Evolutionary conservation across 176 grass and related monocot species (phyloP).

Genomic region (Saccharum officinarum): DNA sequence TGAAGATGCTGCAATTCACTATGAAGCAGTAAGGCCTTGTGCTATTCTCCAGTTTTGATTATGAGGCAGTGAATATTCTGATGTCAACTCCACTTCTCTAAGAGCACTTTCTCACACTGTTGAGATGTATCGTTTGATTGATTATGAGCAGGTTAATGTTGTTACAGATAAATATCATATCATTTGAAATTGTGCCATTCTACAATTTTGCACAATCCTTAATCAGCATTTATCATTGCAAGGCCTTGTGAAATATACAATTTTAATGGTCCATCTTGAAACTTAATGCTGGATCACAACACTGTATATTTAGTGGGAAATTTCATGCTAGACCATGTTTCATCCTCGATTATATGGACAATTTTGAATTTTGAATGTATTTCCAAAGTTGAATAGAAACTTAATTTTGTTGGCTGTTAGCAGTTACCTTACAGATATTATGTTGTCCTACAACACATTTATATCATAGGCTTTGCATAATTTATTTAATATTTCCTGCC

Average conservation of each 20-base stretch:
- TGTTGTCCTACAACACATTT: not conserved
- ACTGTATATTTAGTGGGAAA: not conserved
- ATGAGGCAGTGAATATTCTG: slow-evolving; percentile 20
- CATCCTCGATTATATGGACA: not conserved
- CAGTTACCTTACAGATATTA: slow-evolving; percentile 15
- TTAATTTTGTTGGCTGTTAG: slow-evolving; percentile 7
- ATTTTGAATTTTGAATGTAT: slow-evolving; percentile 7
- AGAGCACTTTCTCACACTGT: not conserved
- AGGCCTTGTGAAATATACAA: not conserved
- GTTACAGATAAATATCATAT: slow-evolving; percentile 5
- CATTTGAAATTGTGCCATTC: not conserved
- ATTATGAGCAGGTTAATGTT: not conserved
- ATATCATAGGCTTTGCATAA: not conserved
- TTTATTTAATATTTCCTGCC: not conserved
- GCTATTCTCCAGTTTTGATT: not conserved
- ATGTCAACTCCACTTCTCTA: slow-evolving; percentile 29
- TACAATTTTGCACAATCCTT: slow-evolving; percentile 19
- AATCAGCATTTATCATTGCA: slow-evolving; percentile 8
- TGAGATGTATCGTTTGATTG: slow-evolving; percentile 15
- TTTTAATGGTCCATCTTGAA: not conserved
- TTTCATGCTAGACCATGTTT: not conserved
- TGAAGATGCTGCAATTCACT: slow-evolving; percentile 98
- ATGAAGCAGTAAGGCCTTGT: slow-evolving; percentile 76
- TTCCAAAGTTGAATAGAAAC: not conserved
- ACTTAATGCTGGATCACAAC: slow-evolving; percentile 8